Conservation (phyloP, 768 basidiomycete genomes). For the Mycena leptocephala region DNA sequence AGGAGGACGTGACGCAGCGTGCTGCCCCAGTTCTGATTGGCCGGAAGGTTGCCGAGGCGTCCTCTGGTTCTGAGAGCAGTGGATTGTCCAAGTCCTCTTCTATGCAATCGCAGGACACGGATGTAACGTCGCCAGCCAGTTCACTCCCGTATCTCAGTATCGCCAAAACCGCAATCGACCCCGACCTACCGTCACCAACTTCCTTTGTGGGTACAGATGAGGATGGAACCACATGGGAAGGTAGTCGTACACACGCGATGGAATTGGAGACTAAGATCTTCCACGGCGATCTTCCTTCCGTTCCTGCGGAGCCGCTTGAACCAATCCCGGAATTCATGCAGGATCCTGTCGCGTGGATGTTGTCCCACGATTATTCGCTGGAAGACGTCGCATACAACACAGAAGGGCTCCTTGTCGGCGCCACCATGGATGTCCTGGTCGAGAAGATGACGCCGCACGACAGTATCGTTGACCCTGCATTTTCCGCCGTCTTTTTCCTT, state of each 20-base stretch:
- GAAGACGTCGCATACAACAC: slow-evolving; percentile 93
- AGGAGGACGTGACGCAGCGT: slow-evolving; percentile 77
- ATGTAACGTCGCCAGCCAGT: slow-evolving; percentile 65
- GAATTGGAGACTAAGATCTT: slow-evolving; percentile 70
- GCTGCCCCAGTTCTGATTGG: slow-evolving; percentile 47
- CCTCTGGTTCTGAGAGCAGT: slow-evolving; percentile 69
- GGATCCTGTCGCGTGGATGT: slow-evolving; percentile 68
- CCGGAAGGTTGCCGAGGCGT: slow-evolving; percentile 55
- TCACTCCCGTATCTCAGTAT: slow-evolving; percentile 50
- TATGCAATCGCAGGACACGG: slow-evolving; percentile 63
- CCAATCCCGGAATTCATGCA: slow-evolving; percentile 54
- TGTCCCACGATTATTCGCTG: slow-evolving; percentile 84
- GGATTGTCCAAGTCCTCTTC: slow-evolving; percentile 65
- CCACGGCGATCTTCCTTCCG: slow-evolving; percentile 66
- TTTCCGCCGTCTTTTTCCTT: slow-evolving; percentile 93
- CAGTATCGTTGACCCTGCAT: slow-evolving; percentile 89
- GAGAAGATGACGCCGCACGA: slow-evolving; percentile 98
- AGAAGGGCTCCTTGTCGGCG: slow-evolving; percentile 93
- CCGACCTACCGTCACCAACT: slow-evolving; percentile 66
- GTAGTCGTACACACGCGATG: slow-evolving; percentile 47
- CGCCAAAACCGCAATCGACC: slow-evolving; percentile 53
- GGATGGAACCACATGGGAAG: slow-evolving; percentile 75
- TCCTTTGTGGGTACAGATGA: slow-evolving; percentile 68
- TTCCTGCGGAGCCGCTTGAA: slow-evolving; percentile 53
- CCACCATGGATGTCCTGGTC: slow-evolving; percentile 90